phyloP scores from a whole-genome alignment of 2,329 filamentous ascomycete species.

The Cercospora berteroae region DNA sequence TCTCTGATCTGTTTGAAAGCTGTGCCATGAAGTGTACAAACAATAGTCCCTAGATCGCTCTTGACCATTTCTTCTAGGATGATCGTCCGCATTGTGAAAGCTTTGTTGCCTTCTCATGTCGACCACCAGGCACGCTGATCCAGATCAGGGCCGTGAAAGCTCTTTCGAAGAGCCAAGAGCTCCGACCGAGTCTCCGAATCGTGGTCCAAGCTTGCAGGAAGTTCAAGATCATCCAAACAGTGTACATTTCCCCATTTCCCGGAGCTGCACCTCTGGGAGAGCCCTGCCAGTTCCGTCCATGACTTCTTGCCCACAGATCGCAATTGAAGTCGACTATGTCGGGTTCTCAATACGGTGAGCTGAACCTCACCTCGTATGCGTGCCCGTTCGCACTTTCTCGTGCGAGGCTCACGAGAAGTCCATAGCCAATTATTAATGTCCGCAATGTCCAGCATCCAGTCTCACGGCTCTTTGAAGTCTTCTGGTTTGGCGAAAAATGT shows the following conservation, averaged over 20 bases:
- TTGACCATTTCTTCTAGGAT: background rate
- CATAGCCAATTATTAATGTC: background rate
- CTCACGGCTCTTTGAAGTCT: constrained; percentile 1
- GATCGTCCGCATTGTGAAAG: background rate
- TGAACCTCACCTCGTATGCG: no score
- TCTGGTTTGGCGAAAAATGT: background rate
- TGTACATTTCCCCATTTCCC: background rate
- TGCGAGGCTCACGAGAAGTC: background rate
- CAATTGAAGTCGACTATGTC: no score
- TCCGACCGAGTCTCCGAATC: background rate
- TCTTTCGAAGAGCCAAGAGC: background rate
- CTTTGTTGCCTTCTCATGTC: background rate
- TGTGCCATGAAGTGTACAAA: background rate
- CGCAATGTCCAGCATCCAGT: background rate
- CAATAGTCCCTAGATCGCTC: background rate
- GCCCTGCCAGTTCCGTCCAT: background rate
- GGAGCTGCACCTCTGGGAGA: background rate
- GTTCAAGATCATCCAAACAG: background rate
- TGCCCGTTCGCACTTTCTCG: no score
- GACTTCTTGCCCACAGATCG: no score
- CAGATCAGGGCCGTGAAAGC: background rate
- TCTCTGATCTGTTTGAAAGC: background rate
- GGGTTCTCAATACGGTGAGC: background rate
- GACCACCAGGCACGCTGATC: background rate
- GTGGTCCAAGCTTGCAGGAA: background rate